Conservation (phyloP, 2,329 filamentous ascomycete species). For the Capronia coronata region DNA sequence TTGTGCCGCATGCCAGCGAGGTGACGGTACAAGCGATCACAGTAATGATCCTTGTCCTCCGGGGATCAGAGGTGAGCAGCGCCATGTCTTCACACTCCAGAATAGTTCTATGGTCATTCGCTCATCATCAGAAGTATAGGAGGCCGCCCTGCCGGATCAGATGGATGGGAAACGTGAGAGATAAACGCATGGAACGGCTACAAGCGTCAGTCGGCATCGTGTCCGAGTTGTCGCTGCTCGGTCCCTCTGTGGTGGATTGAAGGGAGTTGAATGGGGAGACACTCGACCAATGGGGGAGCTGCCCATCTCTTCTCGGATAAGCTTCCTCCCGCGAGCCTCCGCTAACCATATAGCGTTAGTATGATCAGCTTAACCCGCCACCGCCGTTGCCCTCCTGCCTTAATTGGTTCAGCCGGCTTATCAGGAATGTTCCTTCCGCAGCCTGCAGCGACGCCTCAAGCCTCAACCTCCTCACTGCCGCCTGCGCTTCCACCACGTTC, state of each 20-base stretch:
- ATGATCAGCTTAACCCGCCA: neutral
- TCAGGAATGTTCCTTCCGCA: neutral
- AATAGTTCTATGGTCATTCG: constrained; percentile 3
- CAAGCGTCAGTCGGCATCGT: neutral
- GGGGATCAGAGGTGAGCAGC: constrained; percentile 24
- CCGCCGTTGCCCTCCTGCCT: neutral
- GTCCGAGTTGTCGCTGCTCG: neutral
- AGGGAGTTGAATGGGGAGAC: neutral
- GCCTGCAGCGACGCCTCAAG: no score
- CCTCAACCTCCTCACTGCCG: neutral
- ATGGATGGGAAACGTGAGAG: neutral
- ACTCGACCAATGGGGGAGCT: neutral
- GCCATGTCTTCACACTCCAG: constrained; percentile 4
- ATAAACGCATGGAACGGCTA: neutral
- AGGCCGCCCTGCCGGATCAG: neutral
- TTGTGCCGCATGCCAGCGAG: constrained; percentile 84
- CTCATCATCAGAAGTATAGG: constrained; percentile 6
- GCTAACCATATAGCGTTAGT: neutral
- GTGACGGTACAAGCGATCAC: constrained; percentile 79
- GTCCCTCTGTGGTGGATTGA: neutral
- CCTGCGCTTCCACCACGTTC: constrained; percentile 6
- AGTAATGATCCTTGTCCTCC: constrained; percentile 63
- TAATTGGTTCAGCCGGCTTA: neutral
- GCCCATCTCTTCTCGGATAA: neutral
- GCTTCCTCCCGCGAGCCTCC: neutral